A percentile compares a stretch with the other conserved stretches of the same genome.
These are phyloP conservation scores for Fusarium burgessii DNA, from an alignment of 2,329 filamentous ascomycete species.

Conservation along the genomic window DNA sequence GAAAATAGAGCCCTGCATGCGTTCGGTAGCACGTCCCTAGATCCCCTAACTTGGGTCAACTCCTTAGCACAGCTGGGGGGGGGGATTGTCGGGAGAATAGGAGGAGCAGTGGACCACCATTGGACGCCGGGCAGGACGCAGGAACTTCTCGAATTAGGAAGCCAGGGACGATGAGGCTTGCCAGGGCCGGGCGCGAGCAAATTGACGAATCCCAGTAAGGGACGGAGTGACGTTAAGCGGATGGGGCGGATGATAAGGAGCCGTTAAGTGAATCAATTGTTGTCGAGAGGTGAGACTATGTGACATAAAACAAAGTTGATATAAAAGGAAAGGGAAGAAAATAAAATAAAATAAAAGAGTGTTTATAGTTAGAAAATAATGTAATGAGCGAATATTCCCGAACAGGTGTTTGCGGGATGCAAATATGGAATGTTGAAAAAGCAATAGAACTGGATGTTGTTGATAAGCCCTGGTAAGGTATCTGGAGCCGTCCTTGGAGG, in stretches of 20 bases:
- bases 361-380: constrained; percentile 4
- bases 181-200: constrained; percentile 23
- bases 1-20: constrained; percentile 42
- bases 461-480: constrained; percentile 7
- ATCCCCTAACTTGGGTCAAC: constrained; percentile 35
- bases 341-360: not conserved
- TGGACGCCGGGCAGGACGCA: constrained; percentile 23
- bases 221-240: constrained; percentile 42
- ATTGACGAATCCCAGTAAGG: constrained; percentile 42
- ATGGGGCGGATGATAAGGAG: constrained; percentile 39
- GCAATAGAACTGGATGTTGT: constrained; percentile 26
- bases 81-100: constrained; percentile 33
- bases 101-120: constrained; percentile 38
- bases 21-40: constrained; percentile 38
- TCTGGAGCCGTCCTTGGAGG: constrained; percentile 3
- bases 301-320: constrained; percentile 1
- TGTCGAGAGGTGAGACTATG: constrained; percentile 20
- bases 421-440: constrained; percentile 37
- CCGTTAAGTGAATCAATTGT: constrained; percentile 33
- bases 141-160: constrained; percentile 27
- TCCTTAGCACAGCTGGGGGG: constrained; percentile 15
- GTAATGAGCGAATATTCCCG: constrained; percentile 35
- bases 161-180: constrained; percentile 37
- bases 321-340: constrained; percentile 4
- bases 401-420: constrained; percentile 22